These are phyloP conservation scores for Penicillium longicatenatum DNA, from an alignment of 495 filamentous ascomycete genomes.

Conservation along the genomic window DNA sequence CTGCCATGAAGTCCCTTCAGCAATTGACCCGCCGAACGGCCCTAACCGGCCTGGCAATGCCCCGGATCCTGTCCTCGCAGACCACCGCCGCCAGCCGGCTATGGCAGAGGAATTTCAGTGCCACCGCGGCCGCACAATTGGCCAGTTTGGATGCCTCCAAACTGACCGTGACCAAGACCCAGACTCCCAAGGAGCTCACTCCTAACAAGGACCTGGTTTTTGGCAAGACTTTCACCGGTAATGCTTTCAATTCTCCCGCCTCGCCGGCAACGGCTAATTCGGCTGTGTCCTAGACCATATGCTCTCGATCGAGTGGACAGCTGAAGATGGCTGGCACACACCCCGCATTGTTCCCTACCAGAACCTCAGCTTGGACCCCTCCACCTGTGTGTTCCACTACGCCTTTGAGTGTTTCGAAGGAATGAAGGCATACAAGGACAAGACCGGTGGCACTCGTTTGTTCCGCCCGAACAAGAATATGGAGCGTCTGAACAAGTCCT, in stretches of 20 bases:
- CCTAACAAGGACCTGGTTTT: constrained; percentile 83
- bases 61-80: constrained; percentile 31
- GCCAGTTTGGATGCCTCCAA: constrained; percentile 73
- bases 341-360: constrained; percentile 90
- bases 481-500: constrained; percentile 86
- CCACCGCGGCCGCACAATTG: constrained; percentile 55
- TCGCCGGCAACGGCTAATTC: constrained; percentile 19
- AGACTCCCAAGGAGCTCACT: constrained; percentile 69
- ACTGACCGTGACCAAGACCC: constrained; percentile 71
- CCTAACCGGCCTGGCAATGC: constrained; percentile 26
- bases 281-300: constrained; percentile 75
- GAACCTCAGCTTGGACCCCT: constrained; percentile 93
- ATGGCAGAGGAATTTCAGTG: constrained; percentile 59
- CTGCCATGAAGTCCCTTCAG: constrained; percentile 41
- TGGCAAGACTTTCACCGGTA: constrained; percentile 85
- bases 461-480: constrained; percentile 98
- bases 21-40: constrained; percentile 45
- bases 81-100: constrained; percentile 28
- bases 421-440: constrained; percentile 96
- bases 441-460: constrained; percentile 69
- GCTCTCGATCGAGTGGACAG: constrained; percentile 93
- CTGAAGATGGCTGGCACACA: constrained; percentile 73
- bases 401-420: constrained; percentile 97
- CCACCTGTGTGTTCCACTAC: constrained; percentile 98
- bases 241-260: neutral